These are phyloP conservation scores for Lichenothelia convexa DNA, from an alignment of 495 filamentous ascomycete genomes.

Conservation along the genomic window DNA sequence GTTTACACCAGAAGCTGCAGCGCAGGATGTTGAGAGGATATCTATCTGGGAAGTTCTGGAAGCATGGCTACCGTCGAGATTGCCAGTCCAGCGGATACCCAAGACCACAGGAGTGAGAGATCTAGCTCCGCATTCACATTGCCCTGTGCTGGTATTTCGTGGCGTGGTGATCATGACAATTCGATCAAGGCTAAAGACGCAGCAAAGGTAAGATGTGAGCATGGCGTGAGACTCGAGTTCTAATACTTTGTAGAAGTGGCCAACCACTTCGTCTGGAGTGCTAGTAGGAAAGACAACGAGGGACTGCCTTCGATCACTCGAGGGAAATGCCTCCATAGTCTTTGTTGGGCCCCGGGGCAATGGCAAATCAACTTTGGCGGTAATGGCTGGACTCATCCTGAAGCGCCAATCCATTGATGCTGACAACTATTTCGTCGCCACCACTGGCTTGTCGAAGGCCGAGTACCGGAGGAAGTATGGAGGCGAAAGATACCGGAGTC, in stretches of 20 bases:
- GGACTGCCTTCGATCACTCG: not conserved
- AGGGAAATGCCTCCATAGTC: constrained; percentile 43
- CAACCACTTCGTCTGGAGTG: too few relatives aligned
- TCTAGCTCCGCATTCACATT: too few relatives aligned
- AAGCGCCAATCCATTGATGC: constrained; percentile 51
- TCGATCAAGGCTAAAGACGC: not conserved
- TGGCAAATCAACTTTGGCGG: constrained; percentile 57
- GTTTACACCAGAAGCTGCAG: too few relatives aligned
- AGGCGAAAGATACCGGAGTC: constrained; percentile 37
- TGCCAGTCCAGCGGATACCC: too few relatives aligned
- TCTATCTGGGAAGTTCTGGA: too few relatives aligned
- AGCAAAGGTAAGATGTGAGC: not conserved
- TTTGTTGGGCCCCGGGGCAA: constrained; percentile 60
- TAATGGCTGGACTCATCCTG: constrained; percentile 54
- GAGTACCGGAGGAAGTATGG: constrained; percentile 43
- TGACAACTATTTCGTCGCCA: constrained; percentile 50
- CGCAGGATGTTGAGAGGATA: too few relatives aligned
- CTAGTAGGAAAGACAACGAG: not conserved
- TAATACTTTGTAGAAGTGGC: too few relatives aligned
- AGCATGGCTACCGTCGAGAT: too few relatives aligned
- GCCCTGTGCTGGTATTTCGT: not conserved
- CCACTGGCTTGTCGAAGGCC: constrained; percentile 41
- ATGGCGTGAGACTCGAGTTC: not conserved
- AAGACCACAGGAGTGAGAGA: too few relatives aligned
- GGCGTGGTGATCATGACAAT: not conserved